Base-by-base conservation (phyloP, 768 basidiomycete species). In the Vararia minispora region DNA sequence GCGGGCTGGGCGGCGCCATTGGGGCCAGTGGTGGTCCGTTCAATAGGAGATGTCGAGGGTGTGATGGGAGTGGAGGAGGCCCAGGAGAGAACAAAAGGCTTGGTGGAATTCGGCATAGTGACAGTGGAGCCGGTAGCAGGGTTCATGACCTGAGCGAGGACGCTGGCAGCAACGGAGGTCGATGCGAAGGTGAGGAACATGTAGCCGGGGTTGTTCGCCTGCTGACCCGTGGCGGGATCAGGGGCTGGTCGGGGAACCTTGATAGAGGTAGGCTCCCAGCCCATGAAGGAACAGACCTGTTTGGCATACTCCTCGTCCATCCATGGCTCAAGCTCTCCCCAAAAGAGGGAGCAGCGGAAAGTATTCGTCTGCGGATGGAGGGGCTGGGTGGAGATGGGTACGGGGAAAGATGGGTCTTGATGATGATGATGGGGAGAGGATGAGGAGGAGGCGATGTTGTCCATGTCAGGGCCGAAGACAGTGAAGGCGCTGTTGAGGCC, bases 221-320 rank as follows among this genome's bases (percentile, higher is more conserved):
- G 76, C 50, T 77, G 75, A 18, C 71, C 72, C 1, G 71, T 64
- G 41, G 66, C 50, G 22, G 71, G 63, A 49, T 79, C 79, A 17
- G 71, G 69, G 29, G 69, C 56, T 13, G 74, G 69, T 42, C 62
- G 74, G 12, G 85, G 83, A 25, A 88, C 75, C 58, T 78, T 78
- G 61, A 86, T 74, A 55, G 57, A 69, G 53, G 76, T 66, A 12
- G 78, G 72, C 42, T 87, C 83, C 89, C 90, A 92, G 41, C 80
- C 76, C 83, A 90, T 86, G 54, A 89, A 64, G 31, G 58, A 62
- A 60, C 87, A 87, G 52, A 90, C 85, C 56, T 88, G 83, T 59
- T 83, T 81, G 30, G 79, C 84, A 66, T 91, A 94, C 57, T 86
- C 82, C 72, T 90, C 87, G 63, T 92, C 88, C 91, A 94, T 92